Base-by-base conservation (phyloP, 257 asterid species). In the Schizonepeta tenuifolia region DNA sequence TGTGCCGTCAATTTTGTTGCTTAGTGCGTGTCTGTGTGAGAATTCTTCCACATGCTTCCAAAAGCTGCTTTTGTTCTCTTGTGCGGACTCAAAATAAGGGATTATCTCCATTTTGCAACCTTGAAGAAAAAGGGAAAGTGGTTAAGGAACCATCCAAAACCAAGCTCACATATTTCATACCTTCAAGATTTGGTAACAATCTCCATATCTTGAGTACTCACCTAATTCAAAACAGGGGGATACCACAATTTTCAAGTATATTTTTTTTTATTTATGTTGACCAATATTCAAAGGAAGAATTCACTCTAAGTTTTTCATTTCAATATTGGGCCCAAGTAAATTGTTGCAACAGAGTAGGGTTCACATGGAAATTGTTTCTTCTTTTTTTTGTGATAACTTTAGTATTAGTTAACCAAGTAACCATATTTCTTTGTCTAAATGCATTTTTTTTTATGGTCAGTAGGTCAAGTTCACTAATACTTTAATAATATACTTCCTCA, bases 1-100 rank as follows among this genome's bases (percentile, higher is more conserved):
- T 65, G 70, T 75, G 82, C 59, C 83, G 79, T 80, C 77, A 80
- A 65, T 76, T 81, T 72, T 87, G 89, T 82, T 67, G 66, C 44
- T 62, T 80, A 70, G 79, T 78, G 78, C 26, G 57, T 56, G 46
- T 41, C 36, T 38, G 11, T 38, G 43, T 38, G 43, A 14, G 60
- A 80, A 68, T 70, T 69, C 71, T 76, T 69, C 65, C 72, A 59
- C 49, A 68, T 67, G 36, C 36, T 31, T 31, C 36, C 82, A 81
- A 81, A 73, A 50, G 15, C 12, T 69, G 18, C 26, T 57, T 73
- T 77, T 78, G 77, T 78, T 40, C 35, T 70, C 24, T 67, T 56
- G 14, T 50, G 57, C 26, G 8, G 6, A 17, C 24, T 21, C 26
- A 50, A 50, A 50, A 8, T 38, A 12, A 3, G 21, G 21, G 26